Percentiles rank a stretch among this genome's conserved stretches.
These are phyloP conservation scores for Zangia roseola DNA, from an alignment of 768 basidiomycete species.

Conservation along the genomic window DNA sequence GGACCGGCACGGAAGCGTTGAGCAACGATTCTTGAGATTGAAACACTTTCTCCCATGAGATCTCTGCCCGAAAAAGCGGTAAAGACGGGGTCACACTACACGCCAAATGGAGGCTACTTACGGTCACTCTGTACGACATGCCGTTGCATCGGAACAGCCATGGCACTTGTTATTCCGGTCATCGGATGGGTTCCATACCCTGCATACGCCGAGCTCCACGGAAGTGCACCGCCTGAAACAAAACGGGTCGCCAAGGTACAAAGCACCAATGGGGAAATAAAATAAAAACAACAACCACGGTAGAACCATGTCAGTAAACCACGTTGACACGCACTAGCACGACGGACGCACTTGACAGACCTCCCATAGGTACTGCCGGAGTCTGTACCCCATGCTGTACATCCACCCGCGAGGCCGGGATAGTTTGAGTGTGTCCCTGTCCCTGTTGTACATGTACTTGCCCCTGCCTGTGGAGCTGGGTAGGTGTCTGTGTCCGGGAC, in stretches of 20 bases:
- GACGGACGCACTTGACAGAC: conserved; percentile 17
- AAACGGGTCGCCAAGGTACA: not conserved
- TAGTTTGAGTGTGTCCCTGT: conserved; percentile 3
- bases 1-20: conserved; percentile 16
- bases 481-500: not conserved
- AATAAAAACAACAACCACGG: not conserved
- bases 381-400: conserved; percentile 12
- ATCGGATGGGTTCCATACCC: conserved; percentile 41
- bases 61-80: conserved; percentile 11
- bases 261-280: not conserved
- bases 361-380: conserved; percentile 1
- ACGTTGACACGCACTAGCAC: not conserved
- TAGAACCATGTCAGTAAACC: conserved; percentile 2
- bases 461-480: not conserved
- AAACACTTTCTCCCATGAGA: conserved; percentile 65
- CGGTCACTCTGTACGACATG: conserved; percentile 40
- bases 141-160: conserved; percentile 21
- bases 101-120: conserved; percentile 28
- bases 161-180: conserved; percentile 28
- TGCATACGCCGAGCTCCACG: conserved; percentile 41
- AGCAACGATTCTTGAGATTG: conserved; percentile 51
- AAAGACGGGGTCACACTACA: not conserved
- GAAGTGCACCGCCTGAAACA: conserved; percentile 33
- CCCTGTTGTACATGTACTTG: conserved; percentile 15
- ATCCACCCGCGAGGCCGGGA: conserved; percentile 8